Percentiles rank a stretch among this genome's conserved stretches.
phyloP scores from a whole-genome alignment of 2,329 filamentous ascomycete genomes.

The Alternaria sp. region DNA sequence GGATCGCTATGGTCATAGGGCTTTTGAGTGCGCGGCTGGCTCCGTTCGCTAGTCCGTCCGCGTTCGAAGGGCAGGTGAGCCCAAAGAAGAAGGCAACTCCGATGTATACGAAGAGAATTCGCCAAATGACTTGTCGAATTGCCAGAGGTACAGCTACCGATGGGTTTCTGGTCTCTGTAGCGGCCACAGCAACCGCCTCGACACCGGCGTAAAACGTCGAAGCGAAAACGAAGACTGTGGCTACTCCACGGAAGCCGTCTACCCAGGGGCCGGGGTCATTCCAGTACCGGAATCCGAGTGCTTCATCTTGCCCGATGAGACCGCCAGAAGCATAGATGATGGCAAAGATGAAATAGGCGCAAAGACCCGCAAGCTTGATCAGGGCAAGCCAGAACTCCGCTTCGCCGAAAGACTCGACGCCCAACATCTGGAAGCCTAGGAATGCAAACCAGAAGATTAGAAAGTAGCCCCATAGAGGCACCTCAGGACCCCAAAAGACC shows the following conservation, averaged over 20 bases:
- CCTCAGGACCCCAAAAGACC: conserved; percentile 66
- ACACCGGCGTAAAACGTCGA: conserved; percentile 51
- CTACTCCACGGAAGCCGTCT: conserved; percentile 51
- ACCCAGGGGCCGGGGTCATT: conserved; percentile 49
- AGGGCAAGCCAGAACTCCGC: conserved; percentile 53
- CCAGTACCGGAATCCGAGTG: conserved; percentile 48
- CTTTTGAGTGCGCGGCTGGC: conserved; percentile 69
- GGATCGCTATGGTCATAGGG: conserved; percentile 55
- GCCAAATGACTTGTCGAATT: conserved; percentile 55
- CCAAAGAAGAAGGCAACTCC: conserved; percentile 56
- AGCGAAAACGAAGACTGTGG: conserved; percentile 52
- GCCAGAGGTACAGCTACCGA: conserved; percentile 54
- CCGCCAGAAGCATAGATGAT: conserved; percentile 48
- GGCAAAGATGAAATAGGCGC: conserved; percentile 50
- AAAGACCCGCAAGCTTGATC: conserved; percentile 48
- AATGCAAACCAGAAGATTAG: conserved; percentile 52
- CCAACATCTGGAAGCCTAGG: conserved; percentile 49
- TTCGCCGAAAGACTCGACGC: conserved; percentile 52
- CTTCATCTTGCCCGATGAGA: conserved; percentile 38
- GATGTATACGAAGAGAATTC: conserved; percentile 54
- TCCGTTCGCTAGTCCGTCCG: conserved; percentile 66
- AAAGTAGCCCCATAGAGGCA: conserved; percentile 51
- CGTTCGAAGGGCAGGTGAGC: conserved; percentile 73
- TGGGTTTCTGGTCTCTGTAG: conserved; percentile 51
- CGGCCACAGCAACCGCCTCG: conserved; percentile 46